Evolutionary conservation across 2,329 filamentous ascomycete genomes (phyloP), one percentile per base, ranked within the genome.

Genomic region (Botryotinia convoluta): DNA sequence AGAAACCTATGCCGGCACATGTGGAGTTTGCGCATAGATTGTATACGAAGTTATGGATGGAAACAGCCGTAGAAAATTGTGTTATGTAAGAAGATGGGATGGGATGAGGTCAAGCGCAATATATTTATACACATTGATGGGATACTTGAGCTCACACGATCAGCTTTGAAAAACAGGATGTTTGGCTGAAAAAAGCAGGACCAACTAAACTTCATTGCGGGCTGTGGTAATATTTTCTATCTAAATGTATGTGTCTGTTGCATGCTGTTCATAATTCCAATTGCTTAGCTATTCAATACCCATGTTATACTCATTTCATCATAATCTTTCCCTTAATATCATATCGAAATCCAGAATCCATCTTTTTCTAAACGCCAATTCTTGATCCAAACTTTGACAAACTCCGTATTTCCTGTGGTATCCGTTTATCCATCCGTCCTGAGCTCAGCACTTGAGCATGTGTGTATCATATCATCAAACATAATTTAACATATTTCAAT

Each of bases 41-140:
- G 80, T 89, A 89, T 78, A 85, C 86, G 29, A 89, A 89, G 81
- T 76, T 89, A 60, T 84, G 82, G 82, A 85, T 88, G 84, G 87
- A 89, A 83, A 87, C 83, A 65, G 86, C 85, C 2, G 62, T 79
- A 9, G 16, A 60, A n/a, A 79, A 77, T 74, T 74, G 77, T 44
- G 57, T 75, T 10, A 62, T 76, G 74, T 79, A 29, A 59, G 65
- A n/a, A 32, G 5, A 4, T 42, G 39, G 51, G 35, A n/a, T 12
- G 37, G 6, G 39, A 64, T 29, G 59, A 60, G 51, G 6, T 14
- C 32, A 32, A 48, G 69, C 29, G 26, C 4, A 32, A 32, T 54
- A n/a, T 22, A 51, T 48, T 5, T 37, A 20, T 37, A 6, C 35
- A 9, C 6, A 12, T 54, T 54, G 32, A 32, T 10, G 14, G 44